A percentile compares a stretch with the other conserved stretches of the same genome.
These are phyloP conservation scores for Chlorella sp. DNA, from an alignment of 139 green algal species.

Conservation along the genomic window DNA sequence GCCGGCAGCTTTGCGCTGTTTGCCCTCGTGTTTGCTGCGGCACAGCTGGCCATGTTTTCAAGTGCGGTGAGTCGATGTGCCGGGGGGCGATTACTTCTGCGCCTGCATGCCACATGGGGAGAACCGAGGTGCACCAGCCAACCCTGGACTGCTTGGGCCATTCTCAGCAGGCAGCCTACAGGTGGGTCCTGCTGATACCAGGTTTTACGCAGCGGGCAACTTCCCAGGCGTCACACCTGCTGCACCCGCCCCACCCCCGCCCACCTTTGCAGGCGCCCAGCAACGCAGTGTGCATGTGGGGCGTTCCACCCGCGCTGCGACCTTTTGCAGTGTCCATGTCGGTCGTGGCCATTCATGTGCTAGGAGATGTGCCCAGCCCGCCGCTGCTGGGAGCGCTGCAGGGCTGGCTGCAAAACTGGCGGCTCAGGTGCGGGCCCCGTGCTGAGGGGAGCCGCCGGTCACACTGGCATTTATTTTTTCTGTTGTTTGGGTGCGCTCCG, in stretches of 20 bases:
- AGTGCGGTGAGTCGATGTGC: conserved; percentile 63
- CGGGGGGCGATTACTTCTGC: not conserved
- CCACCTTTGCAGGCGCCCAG: conserved; percentile 71
- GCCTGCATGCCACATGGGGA: not conserved
- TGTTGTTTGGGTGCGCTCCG: too few species aligned
- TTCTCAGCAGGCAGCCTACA: too few species aligned
- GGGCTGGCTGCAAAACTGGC: conserved; percentile 58
- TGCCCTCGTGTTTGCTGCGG: conserved; percentile 67
- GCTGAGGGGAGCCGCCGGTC: too few species aligned
- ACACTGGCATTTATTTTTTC: too few species aligned
- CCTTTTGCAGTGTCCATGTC: conserved; percentile 83
- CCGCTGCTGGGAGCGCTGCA: conserved; percentile 87
- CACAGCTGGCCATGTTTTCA: conserved; percentile 80
- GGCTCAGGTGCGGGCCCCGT: conserved; percentile 19
- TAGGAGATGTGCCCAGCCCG: conserved; percentile 95
- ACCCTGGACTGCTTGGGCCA: too few species aligned
- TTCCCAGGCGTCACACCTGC: too few species aligned
- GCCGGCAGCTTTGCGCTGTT: conserved; percentile 61
- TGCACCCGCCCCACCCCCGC: too few species aligned
- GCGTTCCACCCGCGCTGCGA: conserved; percentile 81
- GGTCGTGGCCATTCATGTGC: conserved; percentile 90
- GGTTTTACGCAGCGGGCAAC: too few species aligned
- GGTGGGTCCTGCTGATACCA: too few species aligned
- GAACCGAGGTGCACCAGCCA: too few species aligned
- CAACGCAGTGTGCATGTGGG: conserved; percentile 88